Evolutionary conservation across 768 basidiomycete genomes (phyloP).

Genomic region (Lactifluus volemus): DNA sequence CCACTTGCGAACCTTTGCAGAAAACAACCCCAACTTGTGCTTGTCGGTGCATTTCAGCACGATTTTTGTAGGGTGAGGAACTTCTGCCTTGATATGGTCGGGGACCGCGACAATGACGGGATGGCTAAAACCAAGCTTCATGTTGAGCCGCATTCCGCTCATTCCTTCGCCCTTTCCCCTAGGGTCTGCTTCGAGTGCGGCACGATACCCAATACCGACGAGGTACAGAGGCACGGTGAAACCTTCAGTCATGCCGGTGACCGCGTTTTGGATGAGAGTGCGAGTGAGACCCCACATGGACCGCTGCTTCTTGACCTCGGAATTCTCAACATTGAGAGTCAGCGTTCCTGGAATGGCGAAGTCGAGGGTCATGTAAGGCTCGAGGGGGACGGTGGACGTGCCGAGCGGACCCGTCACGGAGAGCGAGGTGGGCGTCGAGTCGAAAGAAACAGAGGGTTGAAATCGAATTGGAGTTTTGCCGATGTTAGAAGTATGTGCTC

Average conservation of each 20-base stretch:
- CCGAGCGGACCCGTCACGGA: constrained; percentile 55
- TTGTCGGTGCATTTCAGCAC: constrained; percentile 79
- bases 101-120: constrained; percentile 79
- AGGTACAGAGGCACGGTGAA: constrained; percentile 78
- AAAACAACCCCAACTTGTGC: constrained; percentile 78
- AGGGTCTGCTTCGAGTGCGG: constrained; percentile 74
- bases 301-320: constrained; percentile 65
- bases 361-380: constrained; percentile 37
- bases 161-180: constrained; percentile 44
- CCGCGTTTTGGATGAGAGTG: constrained; percentile 81
- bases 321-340: constrained; percentile 42
- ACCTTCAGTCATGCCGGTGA: constrained; percentile 83
- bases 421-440: constrained; percentile 30
- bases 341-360: constrained; percentile 29
- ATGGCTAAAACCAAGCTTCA: constrained; percentile 93
- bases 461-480: constrained; percentile 43
- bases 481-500: constrained; percentile 34
- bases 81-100: constrained; percentile 67
- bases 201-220: constrained; percentile 94
- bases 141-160: constrained; percentile 62
- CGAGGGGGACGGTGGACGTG: constrained; percentile 37
- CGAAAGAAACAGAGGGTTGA: constrained; percentile 40
- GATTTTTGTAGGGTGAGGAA: constrained; percentile 79
- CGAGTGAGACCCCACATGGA: constrained; percentile 95
- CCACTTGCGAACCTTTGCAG: constrained; percentile 74